phyloP scores from a whole-genome alignment of 768 basidiomycete species.

The Mycena maculata region DNA sequence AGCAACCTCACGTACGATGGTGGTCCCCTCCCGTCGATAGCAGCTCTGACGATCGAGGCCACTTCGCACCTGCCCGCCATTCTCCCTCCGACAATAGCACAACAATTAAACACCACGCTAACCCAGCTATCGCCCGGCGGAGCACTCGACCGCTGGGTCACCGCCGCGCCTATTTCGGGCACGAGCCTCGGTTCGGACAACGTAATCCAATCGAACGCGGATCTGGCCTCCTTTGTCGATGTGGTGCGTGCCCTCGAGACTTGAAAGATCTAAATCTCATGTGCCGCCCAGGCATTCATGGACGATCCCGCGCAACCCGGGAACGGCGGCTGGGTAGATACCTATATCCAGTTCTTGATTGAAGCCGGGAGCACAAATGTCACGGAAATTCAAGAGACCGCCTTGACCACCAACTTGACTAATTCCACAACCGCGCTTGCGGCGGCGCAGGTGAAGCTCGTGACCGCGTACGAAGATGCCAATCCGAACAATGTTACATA shows the following conservation, averaged over 20 bases:
- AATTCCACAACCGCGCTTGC: conserved; percentile 3
- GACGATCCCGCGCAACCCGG: neutral
- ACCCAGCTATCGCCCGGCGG: neutral
- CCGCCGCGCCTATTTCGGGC: neutral
- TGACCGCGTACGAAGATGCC: conserved; percentile 1
- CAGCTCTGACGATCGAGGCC: neutral
- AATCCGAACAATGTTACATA: conserved; percentile 2
- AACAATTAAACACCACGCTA: conserved; percentile 3
- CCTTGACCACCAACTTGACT: neutral
- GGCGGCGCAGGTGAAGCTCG: neutral
- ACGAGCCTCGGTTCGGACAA: conserved; percentile 4
- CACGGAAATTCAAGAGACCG: neutral
- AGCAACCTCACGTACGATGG: too few relatives aligned
- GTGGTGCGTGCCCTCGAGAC: neutral
- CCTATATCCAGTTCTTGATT: neutral
- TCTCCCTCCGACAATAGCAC: neutral
- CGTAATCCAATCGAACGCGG: neutral
- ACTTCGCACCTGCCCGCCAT: neutral
- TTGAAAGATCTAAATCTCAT: neutral
- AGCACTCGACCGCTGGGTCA: conserved; percentile 7
- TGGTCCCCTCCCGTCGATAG: neutral
- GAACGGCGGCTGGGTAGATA: neutral
- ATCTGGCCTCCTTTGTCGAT: neutral
- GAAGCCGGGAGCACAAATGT: conserved; percentile 1
- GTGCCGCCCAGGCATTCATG: neutral